A percentile compares a stretch with the other conserved stretches of the same genome.
phyloP scores from a whole-genome alignment of 371 early-diverging fungal genomes.

The Apophysomyces elegans region DNA sequence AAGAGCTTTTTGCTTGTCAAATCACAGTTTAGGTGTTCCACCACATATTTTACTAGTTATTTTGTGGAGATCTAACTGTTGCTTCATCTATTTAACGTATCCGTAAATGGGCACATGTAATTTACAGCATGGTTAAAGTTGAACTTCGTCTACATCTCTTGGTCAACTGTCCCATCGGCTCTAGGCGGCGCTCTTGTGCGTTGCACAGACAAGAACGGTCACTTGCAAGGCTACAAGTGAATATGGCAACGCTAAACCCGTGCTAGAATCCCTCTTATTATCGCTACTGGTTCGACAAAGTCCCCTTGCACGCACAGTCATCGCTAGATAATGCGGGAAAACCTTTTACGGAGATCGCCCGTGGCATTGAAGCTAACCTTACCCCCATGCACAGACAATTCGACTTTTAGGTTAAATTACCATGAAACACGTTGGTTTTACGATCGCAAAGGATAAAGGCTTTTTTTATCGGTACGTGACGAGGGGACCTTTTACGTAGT shows the following conservation, averaged over 20 bases:
- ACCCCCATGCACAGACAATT: slow-evolving; percentile 9
- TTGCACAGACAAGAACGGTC: slow-evolving; percentile 4
- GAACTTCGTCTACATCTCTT: not conserved
- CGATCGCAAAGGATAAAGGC: slow-evolving; percentile 4
- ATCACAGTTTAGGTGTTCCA: slow-evolving; percentile 7
- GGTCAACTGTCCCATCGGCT: not conserved
- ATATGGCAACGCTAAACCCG: slow-evolving; percentile 4
- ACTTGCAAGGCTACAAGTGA: slow-evolving; percentile 7
- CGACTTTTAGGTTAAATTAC: slow-evolving; percentile 1
- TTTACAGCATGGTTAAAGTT: slow-evolving; percentile 7
- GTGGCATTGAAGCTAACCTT: slow-evolving; percentile 5
- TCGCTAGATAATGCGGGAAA: not conserved
- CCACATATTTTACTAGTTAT: not conserved
- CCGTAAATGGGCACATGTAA: not conserved
- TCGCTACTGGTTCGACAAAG: slow-evolving; percentile 1
- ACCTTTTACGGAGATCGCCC: slow-evolving; percentile 5
- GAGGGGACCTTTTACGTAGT: not conserved
- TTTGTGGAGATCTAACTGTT: not conserved
- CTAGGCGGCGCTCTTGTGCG: slow-evolving; percentile 2
- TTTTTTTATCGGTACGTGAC: not conserved
- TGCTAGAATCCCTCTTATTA: slow-evolving; percentile 9
- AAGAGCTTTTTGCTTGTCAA: slow-evolving; percentile 2
- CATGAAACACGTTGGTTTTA: slow-evolving; percentile 9
- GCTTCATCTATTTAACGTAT: no score
- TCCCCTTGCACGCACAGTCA: slow-evolving; percentile 12